phyloP scores from a whole-genome alignment of 1,139 yeast genomes.

The Pichia sp. region DNA sequence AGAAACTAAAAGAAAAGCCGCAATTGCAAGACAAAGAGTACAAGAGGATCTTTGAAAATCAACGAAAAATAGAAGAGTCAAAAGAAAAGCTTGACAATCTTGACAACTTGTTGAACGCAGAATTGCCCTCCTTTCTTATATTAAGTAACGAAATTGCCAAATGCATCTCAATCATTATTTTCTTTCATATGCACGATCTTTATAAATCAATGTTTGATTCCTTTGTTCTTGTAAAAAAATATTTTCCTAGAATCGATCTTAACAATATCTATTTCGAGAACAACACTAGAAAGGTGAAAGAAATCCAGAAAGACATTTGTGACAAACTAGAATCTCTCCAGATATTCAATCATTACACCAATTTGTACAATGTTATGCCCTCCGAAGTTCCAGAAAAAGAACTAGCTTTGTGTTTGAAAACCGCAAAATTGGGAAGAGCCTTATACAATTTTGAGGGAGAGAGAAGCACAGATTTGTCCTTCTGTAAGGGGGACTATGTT shows the following conservation, averaged over 20 bases:
- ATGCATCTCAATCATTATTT: conserved; percentile 34
- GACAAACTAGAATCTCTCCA: conserved; percentile 25
- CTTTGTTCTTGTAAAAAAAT: conserved; percentile 21
- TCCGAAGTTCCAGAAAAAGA: background rate
- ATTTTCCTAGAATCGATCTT: conserved; percentile 19
- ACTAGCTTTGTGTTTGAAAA: background rate
- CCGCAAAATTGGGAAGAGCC: conserved; percentile 33
- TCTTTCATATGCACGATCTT: conserved; percentile 35
- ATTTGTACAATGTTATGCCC: background rate
- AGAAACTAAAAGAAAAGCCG: conserved; percentile 16
- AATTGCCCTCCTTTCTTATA: conserved; percentile 33
- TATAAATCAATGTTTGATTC: conserved; percentile 31
- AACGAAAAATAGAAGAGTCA: conserved; percentile 35
- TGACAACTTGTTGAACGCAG: conserved; percentile 36
- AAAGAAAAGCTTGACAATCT: conserved; percentile 33
- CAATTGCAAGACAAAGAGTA: conserved; percentile 21
- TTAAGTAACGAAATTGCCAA: conserved; percentile 32
- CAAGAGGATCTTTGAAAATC: conserved; percentile 36
- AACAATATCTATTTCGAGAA: conserved; percentile 13
- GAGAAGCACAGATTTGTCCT: conserved; percentile 37
- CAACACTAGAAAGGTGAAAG: conserved; percentile 17
- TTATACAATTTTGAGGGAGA: conserved; percentile 35
- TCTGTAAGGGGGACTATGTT: conserved; percentile 39
- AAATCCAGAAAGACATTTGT: conserved; percentile 16
- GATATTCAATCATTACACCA: conserved; percentile 4